Evolutionary conservation across 495 filamentous ascomycete species (phyloP), one percentile per base, ranked within the genome.

Genomic region (Thozetella sp.): DNA sequence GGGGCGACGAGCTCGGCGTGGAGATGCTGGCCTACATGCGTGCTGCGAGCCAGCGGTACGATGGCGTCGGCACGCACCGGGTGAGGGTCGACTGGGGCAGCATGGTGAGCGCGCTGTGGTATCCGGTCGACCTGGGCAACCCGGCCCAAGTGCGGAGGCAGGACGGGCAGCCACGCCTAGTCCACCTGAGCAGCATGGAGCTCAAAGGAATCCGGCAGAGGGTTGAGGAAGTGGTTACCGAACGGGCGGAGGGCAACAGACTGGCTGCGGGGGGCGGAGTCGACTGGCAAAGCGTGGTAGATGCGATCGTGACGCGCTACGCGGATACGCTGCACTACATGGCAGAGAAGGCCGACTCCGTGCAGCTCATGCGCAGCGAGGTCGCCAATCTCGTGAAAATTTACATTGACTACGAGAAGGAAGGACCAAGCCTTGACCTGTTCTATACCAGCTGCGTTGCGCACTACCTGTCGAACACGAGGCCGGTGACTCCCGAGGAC

Each of bases 221-320:
- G 17, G 63, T 88, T 1, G 63, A 63, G 12, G 56, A 65, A 2
- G 63, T 83, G 17, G 73, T 85, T 17, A 34, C 65, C 37, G 56
- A 53, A 37, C 51, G 63, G 19, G 23, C 61, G 63, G 53, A 63
- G 2, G 54, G 24, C 0, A 56, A 46, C 15, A 11, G 3, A 11
- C 19, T n/a, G 22, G 4, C 12, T 0, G 6, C 22, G 22, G 66
- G 27, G 23, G 68, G 13, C 19, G 57, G 13, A 59, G 67, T 80
- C 26, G 74, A 88, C 57, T 90, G 88, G 88, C 88, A 88, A 61
- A 78, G 71, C 0, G 76, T 86, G 25, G 76, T 77, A 0, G 88
- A 90, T 57, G 82, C 87, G 82, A 74, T 90, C 6, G 75, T 88
- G 9, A 67, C 75, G 13, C 80, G 87, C 13, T 89, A 89, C 56